Conservation (phyloP, 2,329 filamentous ascomycete genomes). For the Fusarium tricinctum region DNA sequence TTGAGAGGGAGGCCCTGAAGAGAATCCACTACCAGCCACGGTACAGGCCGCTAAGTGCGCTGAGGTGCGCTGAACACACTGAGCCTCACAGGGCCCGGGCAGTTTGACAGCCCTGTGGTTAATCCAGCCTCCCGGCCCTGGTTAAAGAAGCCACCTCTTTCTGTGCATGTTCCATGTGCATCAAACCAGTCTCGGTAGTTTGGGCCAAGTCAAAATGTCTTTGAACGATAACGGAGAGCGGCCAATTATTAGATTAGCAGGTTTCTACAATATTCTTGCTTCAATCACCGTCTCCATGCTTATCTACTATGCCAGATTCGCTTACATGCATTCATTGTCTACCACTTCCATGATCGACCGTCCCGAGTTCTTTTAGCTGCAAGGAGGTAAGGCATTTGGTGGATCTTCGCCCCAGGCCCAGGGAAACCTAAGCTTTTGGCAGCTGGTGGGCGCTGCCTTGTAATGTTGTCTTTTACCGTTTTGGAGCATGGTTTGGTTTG, state of each 20-base stretch:
- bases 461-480: slow-evolving; percentile 38
- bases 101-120: slow-evolving; percentile 31
- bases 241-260: not conserved
- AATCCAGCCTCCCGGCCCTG: slow-evolving; percentile 23
- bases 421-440: slow-evolving; percentile 36
- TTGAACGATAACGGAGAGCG: slow-evolving; percentile 7
- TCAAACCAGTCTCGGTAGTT: slow-evolving; percentile 38
- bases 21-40: slow-evolving; percentile 32
- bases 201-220: slow-evolving; percentile 26
- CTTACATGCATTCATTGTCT: slow-evolving; percentile 24
- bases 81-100: slow-evolving; percentile 38
- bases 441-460: slow-evolving; percentile 31
- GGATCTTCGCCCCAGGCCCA: slow-evolving; percentile 41
- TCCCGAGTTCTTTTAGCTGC: slow-evolving; percentile 38
- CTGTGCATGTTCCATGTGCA: slow-evolving; percentile 35
- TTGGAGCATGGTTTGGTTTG: slow-evolving; percentile 34
- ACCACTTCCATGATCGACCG: slow-evolving; percentile 30
- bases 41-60: slow-evolving; percentile 29
- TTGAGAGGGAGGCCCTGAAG: slow-evolving; percentile 36
- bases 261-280: not conserved
- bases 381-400: slow-evolving; percentile 39
- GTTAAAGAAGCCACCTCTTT: slow-evolving; percentile 34
- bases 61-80: slow-evolving; percentile 29
- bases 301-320: not conserved
- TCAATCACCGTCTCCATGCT: not conserved